Evolutionary conservation across 306 rosid genomes (phyloP), one percentile per base, ranked within the genome.

Genomic region (Alnus glutinosa): DNA sequence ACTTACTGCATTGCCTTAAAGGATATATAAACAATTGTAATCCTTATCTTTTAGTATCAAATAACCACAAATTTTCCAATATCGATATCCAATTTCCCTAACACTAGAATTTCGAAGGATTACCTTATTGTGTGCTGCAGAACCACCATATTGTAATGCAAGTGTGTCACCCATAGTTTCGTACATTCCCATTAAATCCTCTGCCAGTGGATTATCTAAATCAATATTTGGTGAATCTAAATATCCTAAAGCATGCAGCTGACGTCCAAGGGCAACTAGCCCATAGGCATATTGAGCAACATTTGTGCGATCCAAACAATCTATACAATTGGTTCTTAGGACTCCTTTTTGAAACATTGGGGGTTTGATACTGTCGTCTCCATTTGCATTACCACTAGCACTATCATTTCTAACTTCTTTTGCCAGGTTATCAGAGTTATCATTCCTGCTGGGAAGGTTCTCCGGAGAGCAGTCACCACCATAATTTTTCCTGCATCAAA

Each of bases 61-160:
- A 19, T 12, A 42, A 68, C 46, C 16, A 4, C 30, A 61, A 61
- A 28, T 34, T 19, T 36, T 66, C 28, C 12, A 64, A 64, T 5
- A 36, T 37, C 7, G 12, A 64, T 64, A 36, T 0, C 42, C 48
- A 42, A n/a, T 18, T 42, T 68, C 42, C 32, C 72, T 1, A 68
- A 68, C 19, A 9, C 50, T 13, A 66, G 19, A 66, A 44, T 63
- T 28, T 71, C 67, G 75, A 87, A 77, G 63, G 75, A 37, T 79
- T 80, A 96, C 99, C 97, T 96, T 96, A 78, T 96, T 96, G 89
- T 96, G 99, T 14, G 99, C 99, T 14, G 96, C 96, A 83, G 99
- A 96, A 37, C 99, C 99, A 42, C 99, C 99, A 83, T 96, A 96
- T 44, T 96, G 98, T 7, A 93, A 76, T 67, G 99, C 94, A 76